Evolutionary conservation across 441 rosid genomes (phyloP), one percentile per base, ranked within the genome.

Genomic region (Viola pubescens): DNA sequence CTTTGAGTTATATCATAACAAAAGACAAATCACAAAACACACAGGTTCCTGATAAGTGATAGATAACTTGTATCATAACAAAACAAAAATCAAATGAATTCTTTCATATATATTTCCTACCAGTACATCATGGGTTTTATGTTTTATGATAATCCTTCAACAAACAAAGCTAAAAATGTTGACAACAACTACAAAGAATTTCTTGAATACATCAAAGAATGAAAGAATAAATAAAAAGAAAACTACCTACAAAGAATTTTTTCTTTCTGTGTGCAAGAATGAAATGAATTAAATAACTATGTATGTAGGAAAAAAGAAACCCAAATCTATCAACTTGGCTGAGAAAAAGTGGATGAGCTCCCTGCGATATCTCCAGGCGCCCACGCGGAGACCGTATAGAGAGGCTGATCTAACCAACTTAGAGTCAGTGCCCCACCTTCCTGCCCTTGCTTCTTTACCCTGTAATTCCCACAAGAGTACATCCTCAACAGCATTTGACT

Each of bases 301-400:
- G 37, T 52, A 49, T 72, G 65, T 68, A 37, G 61, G 72, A 62
- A 70, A 56, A 72, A 63, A 47, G 48, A 67, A 71, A 58, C 61
- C 10, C 12, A 19, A 45, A 58, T 38, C 41, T 2, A 58, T 80
- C 76, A 84, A 62, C 70, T 61, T 53, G 81, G 81, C 75, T 76
- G 81, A 53, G 84, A 70, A 58, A 73, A 81, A 39, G 87, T 70
- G 50, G 84, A 83, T 51, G 88, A 81, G 70, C 84, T 79, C 73
- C 89, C 88, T 2, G 79, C 79, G 38, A 72, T 55, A 67, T 82
- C 86, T 14, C 64, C 66, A n/a, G 85, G 84, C 9, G 68, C 48
- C 98, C 98, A 92, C 5, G 89, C 88, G 0, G 98, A 92, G 78
- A 89, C 84, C 4, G 98, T 80, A 39, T 79, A 89, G 16, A 92